phyloP scores from a whole-genome alignment of 2,329 filamentous ascomycete species.

The Ilyonectria sp. region DNA sequence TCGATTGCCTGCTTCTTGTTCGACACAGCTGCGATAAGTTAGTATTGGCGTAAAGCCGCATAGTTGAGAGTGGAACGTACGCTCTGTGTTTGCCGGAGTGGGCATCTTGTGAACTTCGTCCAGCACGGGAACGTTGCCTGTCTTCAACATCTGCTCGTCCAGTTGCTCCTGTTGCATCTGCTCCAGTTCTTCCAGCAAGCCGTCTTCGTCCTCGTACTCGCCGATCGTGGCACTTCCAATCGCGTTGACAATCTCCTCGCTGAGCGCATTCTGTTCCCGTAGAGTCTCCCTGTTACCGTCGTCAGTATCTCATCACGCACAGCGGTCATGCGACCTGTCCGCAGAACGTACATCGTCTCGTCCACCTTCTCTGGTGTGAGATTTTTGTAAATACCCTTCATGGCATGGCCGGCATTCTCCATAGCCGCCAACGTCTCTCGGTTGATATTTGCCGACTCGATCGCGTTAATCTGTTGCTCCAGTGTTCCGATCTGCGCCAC shows the following conservation, averaged over 20 bases:
- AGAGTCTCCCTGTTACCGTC: conserved; percentile 81
- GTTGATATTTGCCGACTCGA: conserved; percentile 99
- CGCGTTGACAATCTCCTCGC: conserved; percentile 90
- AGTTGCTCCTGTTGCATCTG: conserved; percentile 91
- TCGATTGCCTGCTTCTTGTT: conserved; percentile 61
- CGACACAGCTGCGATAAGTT: conserved; percentile 49
- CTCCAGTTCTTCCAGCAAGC: conserved; percentile 89
- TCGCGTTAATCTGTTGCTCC: conserved; percentile 95
- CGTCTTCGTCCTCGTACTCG: conserved; percentile 85
- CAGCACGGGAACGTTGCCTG: conserved; percentile 85
- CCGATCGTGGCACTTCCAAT: conserved; percentile 81
- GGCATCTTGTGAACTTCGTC: conserved; percentile 86
- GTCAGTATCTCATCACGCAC: conserved; percentile 49
- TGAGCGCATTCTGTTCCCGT: conserved; percentile 91
- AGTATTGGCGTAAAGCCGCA: conserved; percentile 21
- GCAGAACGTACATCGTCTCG: conserved; percentile 84
- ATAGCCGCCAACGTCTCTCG: conserved; percentile 95
- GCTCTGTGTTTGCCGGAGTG: conserved; percentile 79
- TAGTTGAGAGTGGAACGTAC: conserved; percentile 67
- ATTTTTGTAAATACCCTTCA: conserved; percentile 93
- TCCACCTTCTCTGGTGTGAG: conserved; percentile 96
- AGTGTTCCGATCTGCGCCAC: conserved; percentile 90
- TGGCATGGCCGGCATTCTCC: conserved; percentile 90
- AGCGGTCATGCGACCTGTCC: neutral
- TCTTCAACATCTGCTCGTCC: conserved; percentile 94